Evolutionary conservation across 1,284 basidiomycete genomes (phyloP).

Genomic region (Microbotryum saponariae): DNA sequence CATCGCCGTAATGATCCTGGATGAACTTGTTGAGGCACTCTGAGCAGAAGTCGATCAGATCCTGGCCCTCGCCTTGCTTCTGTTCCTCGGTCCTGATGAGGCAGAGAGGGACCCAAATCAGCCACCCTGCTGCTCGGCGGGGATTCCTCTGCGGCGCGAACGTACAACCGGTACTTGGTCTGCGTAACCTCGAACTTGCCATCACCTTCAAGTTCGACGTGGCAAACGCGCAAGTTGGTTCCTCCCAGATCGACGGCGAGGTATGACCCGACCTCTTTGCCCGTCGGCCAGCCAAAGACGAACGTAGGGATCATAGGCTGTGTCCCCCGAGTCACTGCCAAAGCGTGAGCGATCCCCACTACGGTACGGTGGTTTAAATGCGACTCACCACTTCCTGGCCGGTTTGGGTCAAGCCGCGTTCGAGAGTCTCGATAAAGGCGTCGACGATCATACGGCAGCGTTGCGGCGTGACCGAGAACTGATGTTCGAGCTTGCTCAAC

Average conservation of each 20-base stretch:
- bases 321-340: not conserved
- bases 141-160: not conserved
- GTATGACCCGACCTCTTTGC: slow-evolving; percentile 80
- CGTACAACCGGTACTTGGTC: slow-evolving; percentile 78
- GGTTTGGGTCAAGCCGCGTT: slow-evolving; percentile 72
- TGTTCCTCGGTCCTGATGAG: slow-evolving; percentile 69
- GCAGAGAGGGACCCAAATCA: not conserved
- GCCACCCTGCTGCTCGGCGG: too few relatives aligned
- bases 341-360: too few relatives aligned
- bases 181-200: slow-evolving; percentile 98
- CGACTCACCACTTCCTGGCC: slow-evolving; percentile 78
- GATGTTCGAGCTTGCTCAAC: slow-evolving; percentile 34
- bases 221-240: slow-evolving; percentile 94
- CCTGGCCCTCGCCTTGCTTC: slow-evolving; percentile 93
- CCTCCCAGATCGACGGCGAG: slow-evolving; percentile 93
- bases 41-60: slow-evolving; percentile 94
- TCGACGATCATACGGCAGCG: slow-evolving; percentile 94
- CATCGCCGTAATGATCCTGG: slow-evolving; percentile 61
- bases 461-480: slow-evolving; percentile 76
- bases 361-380: too few relatives aligned
- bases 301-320: slow-evolving; percentile 67
- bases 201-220: slow-evolving; percentile 80
- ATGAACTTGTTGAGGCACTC: slow-evolving; percentile 87
- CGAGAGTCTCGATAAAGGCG: slow-evolving; percentile 86
- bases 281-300: slow-evolving; percentile 94